These are phyloP conservation scores for Gentiana straminea DNA, from an alignment of 257 asterid genomes.

Conservation along the genomic window DNA sequence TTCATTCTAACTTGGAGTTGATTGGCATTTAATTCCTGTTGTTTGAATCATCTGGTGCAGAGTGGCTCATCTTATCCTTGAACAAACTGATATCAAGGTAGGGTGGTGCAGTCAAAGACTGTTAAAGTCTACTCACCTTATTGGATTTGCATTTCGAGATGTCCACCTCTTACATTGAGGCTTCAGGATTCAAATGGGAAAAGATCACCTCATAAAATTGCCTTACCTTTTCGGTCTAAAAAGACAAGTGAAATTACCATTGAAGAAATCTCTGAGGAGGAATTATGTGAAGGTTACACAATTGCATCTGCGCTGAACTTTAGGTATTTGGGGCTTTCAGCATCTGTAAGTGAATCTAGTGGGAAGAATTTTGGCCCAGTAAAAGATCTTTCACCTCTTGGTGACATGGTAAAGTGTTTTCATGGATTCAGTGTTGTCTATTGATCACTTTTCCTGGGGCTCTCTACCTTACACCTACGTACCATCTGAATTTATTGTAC, in stretches of 20 bases:
- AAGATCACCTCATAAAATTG: slow-evolving; percentile 37
- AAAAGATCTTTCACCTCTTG: slow-evolving; percentile 76
- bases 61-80: slow-evolving; percentile 83
- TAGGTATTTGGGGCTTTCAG: slow-evolving; percentile 70
- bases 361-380: slow-evolving; percentile 82
- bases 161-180: slow-evolving; percentile 87
- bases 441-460: not conserved
- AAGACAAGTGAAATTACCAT: slow-evolving; percentile 42
- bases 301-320: slow-evolving; percentile 85
- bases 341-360: slow-evolving; percentile 53
- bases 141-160: slow-evolving; percentile 78
- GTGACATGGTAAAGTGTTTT: slow-evolving; percentile 59
- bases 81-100: slow-evolving; percentile 49
- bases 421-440: slow-evolving; percentile 6
- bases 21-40: not conserved
- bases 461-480: slow-evolving; percentile 5
- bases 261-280: slow-evolving; percentile 91
- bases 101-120: slow-evolving; percentile 52
- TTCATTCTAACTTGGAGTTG: slow-evolving; percentile 1
- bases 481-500: slow-evolving; percentile 12
- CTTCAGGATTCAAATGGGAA: slow-evolving; percentile 42
- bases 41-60: slow-evolving; percentile 29
- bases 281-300: slow-evolving; percentile 71
- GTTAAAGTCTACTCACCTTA: slow-evolving; percentile 76
- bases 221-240: slow-evolving; percentile 49